Evolutionary conservation across 2,329 filamentous ascomycete genomes (phyloP).

Genomic region (Epichloe elymi): DNA sequence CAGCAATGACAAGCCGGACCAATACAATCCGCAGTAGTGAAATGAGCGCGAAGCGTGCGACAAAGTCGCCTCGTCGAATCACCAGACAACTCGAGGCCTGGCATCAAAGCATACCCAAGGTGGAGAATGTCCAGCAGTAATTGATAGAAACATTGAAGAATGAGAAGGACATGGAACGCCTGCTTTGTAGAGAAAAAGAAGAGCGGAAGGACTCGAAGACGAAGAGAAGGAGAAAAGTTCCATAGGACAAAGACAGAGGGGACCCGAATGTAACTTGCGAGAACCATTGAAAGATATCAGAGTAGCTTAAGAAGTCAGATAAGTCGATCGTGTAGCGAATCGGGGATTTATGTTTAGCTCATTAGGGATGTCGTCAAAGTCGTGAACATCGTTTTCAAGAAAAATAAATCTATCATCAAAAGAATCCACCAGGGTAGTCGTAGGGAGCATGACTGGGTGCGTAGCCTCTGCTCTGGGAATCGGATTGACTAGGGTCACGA

Average conservation of each 20-base stretch:
- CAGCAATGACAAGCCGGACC: conserved; percentile 7
- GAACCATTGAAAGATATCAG: background rate
- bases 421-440: conserved; percentile 18
- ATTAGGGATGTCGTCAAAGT: conserved; percentile 8
- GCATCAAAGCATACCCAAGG: conserved; percentile 9
- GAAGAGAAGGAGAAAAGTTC: background rate
- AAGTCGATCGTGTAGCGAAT: background rate
- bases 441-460: conserved; percentile 15
- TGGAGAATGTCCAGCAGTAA: background rate
- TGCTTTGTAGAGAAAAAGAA: conserved; percentile 12
- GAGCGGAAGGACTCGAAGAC: background rate
- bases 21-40: background rate
- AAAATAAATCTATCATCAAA: conserved; percentile 12
- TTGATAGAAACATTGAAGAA: background rate
- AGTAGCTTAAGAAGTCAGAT: background rate
- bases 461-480: conserved; percentile 27
- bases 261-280: background rate
- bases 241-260: background rate
- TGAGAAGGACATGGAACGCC: conserved; percentile 6
- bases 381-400: background rate
- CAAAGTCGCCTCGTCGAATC: conserved; percentile 12
- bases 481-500: conserved; percentile 37
- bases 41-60: background rate
- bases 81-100: conserved; percentile 10
- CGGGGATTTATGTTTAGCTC: conserved; percentile 11